These are phyloP conservation scores for Aspergillus panamensis DNA, from an alignment of 495 filamentous ascomycete genomes.

Conservation along the genomic window DNA sequence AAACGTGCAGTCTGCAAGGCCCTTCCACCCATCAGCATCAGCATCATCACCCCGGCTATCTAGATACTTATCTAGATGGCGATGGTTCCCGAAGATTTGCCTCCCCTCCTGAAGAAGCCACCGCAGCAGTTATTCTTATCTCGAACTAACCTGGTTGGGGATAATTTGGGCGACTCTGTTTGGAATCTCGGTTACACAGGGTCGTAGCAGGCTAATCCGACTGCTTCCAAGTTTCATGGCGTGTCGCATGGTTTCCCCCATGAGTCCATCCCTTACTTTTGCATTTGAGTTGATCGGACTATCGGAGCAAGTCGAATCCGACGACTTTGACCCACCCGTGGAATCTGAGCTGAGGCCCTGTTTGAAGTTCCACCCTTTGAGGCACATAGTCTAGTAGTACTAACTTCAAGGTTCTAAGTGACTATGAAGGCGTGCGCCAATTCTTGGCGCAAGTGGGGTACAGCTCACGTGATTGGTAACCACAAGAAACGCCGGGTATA, in stretches of 20 bases:
- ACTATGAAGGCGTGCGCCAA: no score
- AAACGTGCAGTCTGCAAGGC: not conserved
- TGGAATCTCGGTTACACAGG: not conserved
- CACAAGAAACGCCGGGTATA: no score
- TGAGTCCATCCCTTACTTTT: not conserved
- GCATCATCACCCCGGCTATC: no score
- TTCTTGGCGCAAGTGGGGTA: no score
- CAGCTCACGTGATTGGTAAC: no score
- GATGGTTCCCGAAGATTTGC: not conserved
- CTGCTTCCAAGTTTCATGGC: not conserved
- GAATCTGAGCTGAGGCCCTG: not conserved
- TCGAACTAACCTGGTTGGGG: not conserved
- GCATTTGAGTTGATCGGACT: not conserved
- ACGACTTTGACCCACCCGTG: not conserved
- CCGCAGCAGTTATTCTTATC: not conserved
- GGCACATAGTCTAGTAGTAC: no score
- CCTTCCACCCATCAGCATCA: no score
- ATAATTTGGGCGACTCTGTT: not conserved
- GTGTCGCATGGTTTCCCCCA: not conserved
- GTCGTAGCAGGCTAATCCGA: no score
- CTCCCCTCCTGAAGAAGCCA: not conserved
- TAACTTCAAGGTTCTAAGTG: no score
- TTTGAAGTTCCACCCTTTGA: not conserved
- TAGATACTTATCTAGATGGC: no score
- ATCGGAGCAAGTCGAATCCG: not conserved